A percentile compares a stretch with the other conserved stretches of the same genome.
Evolutionary conservation across 352 stramenopile species (phyloP).

Genomic region (Globisporangium nagaii): DNA sequence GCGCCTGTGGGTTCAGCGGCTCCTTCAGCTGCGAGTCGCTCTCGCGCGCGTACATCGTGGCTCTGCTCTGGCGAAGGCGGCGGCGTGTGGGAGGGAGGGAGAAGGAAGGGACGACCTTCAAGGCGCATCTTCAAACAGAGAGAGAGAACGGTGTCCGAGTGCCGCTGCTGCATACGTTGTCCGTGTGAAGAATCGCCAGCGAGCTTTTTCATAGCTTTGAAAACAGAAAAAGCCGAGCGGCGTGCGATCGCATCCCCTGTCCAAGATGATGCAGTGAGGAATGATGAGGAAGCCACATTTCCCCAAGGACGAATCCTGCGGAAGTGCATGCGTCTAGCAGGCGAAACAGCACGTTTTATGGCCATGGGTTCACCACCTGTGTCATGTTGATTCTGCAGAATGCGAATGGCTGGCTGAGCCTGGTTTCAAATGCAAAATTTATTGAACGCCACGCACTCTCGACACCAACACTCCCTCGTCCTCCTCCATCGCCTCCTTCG

Average conservation of each 20-base stretch:
- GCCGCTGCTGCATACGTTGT: too few species aligned
- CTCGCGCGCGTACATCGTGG: slow-evolving; percentile 3
- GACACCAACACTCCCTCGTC: not conserved
- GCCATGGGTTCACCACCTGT: too few species aligned
- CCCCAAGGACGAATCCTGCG: too few species aligned
- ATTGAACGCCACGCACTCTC: not conserved
- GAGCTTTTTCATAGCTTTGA: too few species aligned
- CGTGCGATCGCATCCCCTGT: too few species aligned
- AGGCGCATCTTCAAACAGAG: not conserved
- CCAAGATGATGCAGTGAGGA: too few species aligned
- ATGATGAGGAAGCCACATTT: too few species aligned
- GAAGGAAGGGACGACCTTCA: slow-evolving; percentile 4
- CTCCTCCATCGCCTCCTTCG: not conserved
- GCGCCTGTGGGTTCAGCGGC: slow-evolving; percentile 16
- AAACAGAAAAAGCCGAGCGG: too few species aligned
- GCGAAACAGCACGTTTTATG: too few species aligned
- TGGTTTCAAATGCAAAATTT: slow-evolving; percentile 2
- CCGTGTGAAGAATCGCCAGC: not conserved
- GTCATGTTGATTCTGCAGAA: not conserved
- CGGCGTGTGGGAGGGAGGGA: not conserved
- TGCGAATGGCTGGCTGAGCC: not conserved
- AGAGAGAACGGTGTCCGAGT: not conserved
- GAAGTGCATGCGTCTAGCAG: too few species aligned
- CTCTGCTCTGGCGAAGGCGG: not conserved
- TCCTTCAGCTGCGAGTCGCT: slow-evolving; percentile 9